Evolutionary conservation across 352 stramenopile species (phyloP), one percentile per base, ranked within the genome.

Genomic region (Peronospora tabacina): DNA sequence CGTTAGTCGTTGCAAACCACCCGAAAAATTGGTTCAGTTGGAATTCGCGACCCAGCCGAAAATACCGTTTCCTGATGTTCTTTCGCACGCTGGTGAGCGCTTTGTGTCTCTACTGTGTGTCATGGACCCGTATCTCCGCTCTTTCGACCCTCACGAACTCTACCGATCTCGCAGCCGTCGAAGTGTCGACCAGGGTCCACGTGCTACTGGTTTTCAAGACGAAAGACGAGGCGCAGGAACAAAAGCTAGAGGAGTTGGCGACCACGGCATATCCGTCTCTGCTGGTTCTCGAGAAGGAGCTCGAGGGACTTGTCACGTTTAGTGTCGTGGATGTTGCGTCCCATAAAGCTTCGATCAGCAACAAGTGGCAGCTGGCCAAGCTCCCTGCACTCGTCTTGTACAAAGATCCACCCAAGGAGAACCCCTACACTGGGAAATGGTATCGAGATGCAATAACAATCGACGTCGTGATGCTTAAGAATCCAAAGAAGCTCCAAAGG

Each of bases 371-470:
- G 38, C 37, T 84, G 11, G 49, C 51, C 0, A 55, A 55, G 2
- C 49, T 82, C 0, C 80, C 80, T 1, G 71, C 69, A 17, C 49
- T 91, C 7, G 49, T 87, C 3, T 30, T 85, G 17, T 87, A 83
- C 58, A 74, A 66, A 39, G 77, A 83, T 24, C 52, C 49, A 17
- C 80, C 80, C 0, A 74, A 85, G 24, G 55, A 70, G 61, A 91
- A 91, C 44, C 80, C 80, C 7, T 91, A 91, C 56, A 87, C 77
- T 13, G 65, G 69, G 12, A 71, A 72, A 40, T 42, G 69, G 45
- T 91, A 89, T 44, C 66, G 80, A 36, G 64, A 81, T 30, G 54
- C 76, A 10, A 53, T 61, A 34, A 32, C 70, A 12, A 45, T 45
- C 16, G 61, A 77, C 12, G 49, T 66, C 0, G 26, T 47, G 7